phyloP scores from a whole-genome alignment of 768 basidiomycete species.

The Lactarius psammicola region DNA sequence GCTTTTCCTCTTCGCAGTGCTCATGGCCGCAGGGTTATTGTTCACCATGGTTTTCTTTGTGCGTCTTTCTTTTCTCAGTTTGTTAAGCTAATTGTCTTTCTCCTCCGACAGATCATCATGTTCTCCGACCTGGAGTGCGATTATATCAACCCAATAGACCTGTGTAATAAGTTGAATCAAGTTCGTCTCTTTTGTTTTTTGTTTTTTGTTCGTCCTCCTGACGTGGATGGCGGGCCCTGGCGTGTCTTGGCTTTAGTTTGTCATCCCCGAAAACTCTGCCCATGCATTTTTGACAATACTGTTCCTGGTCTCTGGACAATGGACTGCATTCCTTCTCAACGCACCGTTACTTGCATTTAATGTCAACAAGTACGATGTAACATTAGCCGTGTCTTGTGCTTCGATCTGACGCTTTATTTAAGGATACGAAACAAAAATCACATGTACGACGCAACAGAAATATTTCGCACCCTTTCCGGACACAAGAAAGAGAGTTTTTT shows the following conservation, averaged over 20 bases:
- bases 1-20: constrained; percentile 95
- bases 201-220: neutral
- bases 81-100: constrained; percentile 1
- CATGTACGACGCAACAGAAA: constrained; percentile 99
- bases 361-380: constrained; percentile 79
- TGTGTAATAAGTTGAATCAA: constrained; percentile 98
- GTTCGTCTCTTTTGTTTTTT: constrained; percentile 44
- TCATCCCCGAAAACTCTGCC: constrained; percentile 92
- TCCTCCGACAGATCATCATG: constrained; percentile 88
- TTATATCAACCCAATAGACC: constrained; percentile 99
- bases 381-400: neutral
- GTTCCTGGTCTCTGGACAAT: constrained; percentile 96
- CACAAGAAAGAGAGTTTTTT: constrained; percentile 98
- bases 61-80: constrained; percentile 40
- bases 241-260: constrained; percentile 62
- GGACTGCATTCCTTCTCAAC: constrained; percentile 89
- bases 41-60: constrained; percentile 99
- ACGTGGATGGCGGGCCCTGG: neutral
- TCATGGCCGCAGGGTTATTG: constrained; percentile 89
- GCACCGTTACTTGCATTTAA: constrained; percentile 86
- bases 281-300: constrained; percentile 88
- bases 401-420: constrained; percentile 13
- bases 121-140: constrained; percentile 99
- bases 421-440: constrained; percentile 92
- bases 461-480: constrained; percentile 87